Evolutionary conservation across 2,329 filamentous ascomycete species (phyloP), one percentile per base, ranked within the genome.

Genomic region (Botrytis cinerea): DNA sequence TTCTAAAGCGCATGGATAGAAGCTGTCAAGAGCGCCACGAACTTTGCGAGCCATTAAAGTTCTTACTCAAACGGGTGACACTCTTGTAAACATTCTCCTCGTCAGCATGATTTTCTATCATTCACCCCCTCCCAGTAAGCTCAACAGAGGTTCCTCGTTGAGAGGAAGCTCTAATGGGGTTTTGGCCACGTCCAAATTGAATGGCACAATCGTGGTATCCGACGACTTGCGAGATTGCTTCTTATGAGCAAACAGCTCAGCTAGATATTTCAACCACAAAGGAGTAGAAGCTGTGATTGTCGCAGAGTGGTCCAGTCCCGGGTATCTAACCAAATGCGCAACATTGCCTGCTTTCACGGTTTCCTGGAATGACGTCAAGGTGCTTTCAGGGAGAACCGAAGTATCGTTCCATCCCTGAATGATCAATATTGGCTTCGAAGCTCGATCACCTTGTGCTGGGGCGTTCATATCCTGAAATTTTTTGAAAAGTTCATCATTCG

Each of bases 11-110:
- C 5, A n/a, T 54, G 25, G 5, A n/a, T 16, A 54, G 5, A 16
- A n/a, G 2, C 2, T n/a, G 5, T 7, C 1, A n/a, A 54, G 25
- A n/a, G 12, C 5, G 25, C 48, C 48, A 54, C 25, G 5, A n/a
- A 12, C 12, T n/a, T 16, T 1, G 48, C 48, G 10, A 16, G 25
- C 25, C 10, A n/a, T 7, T 16, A 12, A n/a, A 16, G 0, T n/a
- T 16, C 4, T 7, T 54, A 5, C 48, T 54, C 7, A 7, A n/a
- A 6, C 4, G 4, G 22, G 14, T 12, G 48, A n/a, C 10, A n/a
- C 6, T 54, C 12, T 22, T 7, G 25, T 1, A 54, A 54, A 7
- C 2, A n/a, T 16, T 12, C 5, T 54, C 12, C 12, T 54, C 25
- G 2, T 2, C 25, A 16, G 14, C 5, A 54, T 54, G 48, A 16